Percentiles rank a stretch among this genome's conserved stretches.
Conservation (phyloP, 768 basidiomycete species). For the Termitomyces sp. region DNA sequence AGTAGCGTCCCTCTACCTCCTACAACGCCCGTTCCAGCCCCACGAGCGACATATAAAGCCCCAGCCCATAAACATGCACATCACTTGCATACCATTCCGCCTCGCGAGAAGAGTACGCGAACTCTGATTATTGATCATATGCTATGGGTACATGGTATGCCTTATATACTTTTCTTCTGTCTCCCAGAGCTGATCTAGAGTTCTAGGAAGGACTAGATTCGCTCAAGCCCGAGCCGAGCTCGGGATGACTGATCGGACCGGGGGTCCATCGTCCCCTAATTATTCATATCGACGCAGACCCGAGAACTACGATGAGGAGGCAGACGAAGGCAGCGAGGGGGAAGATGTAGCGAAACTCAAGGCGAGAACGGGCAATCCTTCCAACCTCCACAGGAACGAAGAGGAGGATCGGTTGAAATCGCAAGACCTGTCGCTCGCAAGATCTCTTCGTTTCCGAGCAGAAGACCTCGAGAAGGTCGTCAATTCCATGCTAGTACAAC, state of each 20-base stretch:
- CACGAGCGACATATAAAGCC: constrained; percentile 49
- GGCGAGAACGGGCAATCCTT: constrained; percentile 45
- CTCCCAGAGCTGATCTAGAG: background rate
- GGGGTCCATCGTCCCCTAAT: constrained; percentile 59
- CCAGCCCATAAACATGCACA: constrained; percentile 89
- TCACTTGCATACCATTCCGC: constrained; percentile 83
- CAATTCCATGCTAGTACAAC: constrained; percentile 77
- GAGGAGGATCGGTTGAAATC: constrained; percentile 55
- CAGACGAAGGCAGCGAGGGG: constrained; percentile 63
- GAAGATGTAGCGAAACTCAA: constrained; percentile 55
- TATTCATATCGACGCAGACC: constrained; percentile 66
- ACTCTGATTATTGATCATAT: constrained; percentile 88
- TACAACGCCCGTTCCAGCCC: constrained; percentile 14
- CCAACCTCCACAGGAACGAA: constrained; percentile 49
- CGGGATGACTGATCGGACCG: constrained; percentile 81
- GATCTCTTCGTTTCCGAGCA: constrained; percentile 65
- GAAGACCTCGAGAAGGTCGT: constrained; percentile 84
- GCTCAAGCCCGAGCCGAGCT: constrained; percentile 84
- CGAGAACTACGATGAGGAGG: constrained; percentile 77
- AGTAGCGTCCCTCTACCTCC: constrained; percentile 4
- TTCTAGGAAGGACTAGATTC: constrained; percentile 64
- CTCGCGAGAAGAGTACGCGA: constrained; percentile 84
- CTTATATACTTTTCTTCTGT: background rate
- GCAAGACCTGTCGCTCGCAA: constrained; percentile 65
- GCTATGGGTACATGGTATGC: constrained; percentile 73